Conservation (phyloP, 1,284 basidiomycete species). For the Hymenochaete sp. region DNA sequence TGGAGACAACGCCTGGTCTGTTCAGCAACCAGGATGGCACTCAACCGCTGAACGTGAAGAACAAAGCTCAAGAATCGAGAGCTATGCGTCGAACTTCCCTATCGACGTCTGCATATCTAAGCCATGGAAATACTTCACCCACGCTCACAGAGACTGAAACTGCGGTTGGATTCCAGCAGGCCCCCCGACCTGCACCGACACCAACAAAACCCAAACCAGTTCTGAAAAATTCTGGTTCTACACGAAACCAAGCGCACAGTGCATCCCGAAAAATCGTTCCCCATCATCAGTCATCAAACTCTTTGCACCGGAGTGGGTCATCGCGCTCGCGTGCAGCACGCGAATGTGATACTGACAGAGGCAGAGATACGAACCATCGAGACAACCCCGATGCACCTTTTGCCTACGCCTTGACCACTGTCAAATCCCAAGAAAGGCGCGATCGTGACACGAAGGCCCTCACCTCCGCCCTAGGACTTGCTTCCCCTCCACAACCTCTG, state of each 20-base stretch:
- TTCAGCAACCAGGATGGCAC: slow-evolving; percentile 29
- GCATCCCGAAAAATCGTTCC: slow-evolving; percentile 4
- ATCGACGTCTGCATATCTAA: slow-evolving; percentile 6
- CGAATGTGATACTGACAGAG: slow-evolving; percentile 26
- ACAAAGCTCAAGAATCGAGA: slow-evolving; percentile 9
- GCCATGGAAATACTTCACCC: slow-evolving; percentile 7
- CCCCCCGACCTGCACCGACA: slow-evolving; percentile 15
- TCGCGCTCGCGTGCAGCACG: slow-evolving; percentile 15
- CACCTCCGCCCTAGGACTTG: slow-evolving; percentile 46
- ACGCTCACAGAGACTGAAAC: slow-evolving; percentile 11
- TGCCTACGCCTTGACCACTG: slow-evolving; percentile 26
- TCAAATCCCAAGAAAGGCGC: slow-evolving; percentile 37
- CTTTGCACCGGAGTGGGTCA: slow-evolving; percentile 19
- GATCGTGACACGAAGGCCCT: slow-evolving; percentile 44
- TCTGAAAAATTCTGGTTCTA: slow-evolving; percentile 9
- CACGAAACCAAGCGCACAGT: slow-evolving; percentile 7
- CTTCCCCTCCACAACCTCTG: slow-evolving; percentile 22
- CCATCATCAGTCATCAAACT: not conserved
- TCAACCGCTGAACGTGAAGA: slow-evolving; percentile 15
- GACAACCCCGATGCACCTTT: slow-evolving; percentile 22
- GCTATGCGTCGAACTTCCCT: slow-evolving; percentile 3
- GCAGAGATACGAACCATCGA: too few species aligned
- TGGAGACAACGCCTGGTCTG: slow-evolving; percentile 30
- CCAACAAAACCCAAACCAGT: slow-evolving; percentile 11
- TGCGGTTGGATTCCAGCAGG: slow-evolving; percentile 7